Conservation (phyloP, 2,329 filamentous ascomycete genomes). For the Colletotrichum lini region DNA sequence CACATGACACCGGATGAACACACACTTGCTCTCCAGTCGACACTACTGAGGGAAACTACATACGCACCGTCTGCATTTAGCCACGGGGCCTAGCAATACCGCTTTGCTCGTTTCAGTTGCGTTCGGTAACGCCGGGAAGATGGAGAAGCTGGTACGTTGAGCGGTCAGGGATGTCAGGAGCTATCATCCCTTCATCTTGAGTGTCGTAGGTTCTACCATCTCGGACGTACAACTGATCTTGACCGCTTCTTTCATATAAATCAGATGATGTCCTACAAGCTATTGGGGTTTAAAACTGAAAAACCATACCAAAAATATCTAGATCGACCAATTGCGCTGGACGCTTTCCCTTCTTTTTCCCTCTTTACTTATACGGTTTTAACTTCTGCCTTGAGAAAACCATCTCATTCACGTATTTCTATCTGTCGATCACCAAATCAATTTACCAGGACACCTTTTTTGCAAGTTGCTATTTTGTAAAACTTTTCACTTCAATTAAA, state of each 20-base stretch:
- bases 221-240: background rate
- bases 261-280: background rate
- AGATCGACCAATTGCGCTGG: slow-evolving; percentile 15
- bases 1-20: slow-evolving; percentile 34
- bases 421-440: background rate
- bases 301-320: background rate
- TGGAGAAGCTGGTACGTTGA: background rate
- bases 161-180: background rate
- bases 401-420: background rate
- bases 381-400: background rate
- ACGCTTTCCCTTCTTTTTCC: slow-evolving; percentile 22
- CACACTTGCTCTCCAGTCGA: slow-evolving; percentile 6
- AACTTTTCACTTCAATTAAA: background rate
- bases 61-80: background rate
- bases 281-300: background rate
- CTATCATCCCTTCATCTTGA: background rate
- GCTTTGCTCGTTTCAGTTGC: background rate
- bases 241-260: slow-evolving; percentile 3
- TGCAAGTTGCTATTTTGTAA: background rate
- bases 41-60: background rate
- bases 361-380: background rate
- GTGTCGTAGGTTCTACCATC: background rate
- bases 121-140: background rate
- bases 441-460: background rate
- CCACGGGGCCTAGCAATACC: slow-evolving; percentile 7